These are phyloP conservation scores for Pisolithus sp. DNA, from an alignment of 768 basidiomycete genomes.

Conservation along the genomic window DNA sequence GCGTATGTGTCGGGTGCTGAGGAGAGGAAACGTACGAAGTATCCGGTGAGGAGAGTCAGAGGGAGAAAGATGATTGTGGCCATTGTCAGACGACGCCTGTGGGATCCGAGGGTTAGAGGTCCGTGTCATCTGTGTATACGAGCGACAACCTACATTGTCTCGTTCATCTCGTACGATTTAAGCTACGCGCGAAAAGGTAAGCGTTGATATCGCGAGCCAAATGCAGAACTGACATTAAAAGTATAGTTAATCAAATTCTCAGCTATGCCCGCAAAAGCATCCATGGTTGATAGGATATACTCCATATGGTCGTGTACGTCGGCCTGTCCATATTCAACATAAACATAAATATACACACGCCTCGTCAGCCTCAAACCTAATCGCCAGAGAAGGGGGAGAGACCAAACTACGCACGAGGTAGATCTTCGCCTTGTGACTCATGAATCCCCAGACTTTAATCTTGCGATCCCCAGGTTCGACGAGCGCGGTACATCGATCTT, in stretches of 20 bases:
- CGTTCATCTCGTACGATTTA: slow-evolving; percentile 70
- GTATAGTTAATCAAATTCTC: slow-evolving; percentile 70
- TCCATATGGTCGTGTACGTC: slow-evolving; percentile 77
- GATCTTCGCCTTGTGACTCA: slow-evolving; percentile 64
- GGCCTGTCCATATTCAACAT: slow-evolving; percentile 35
- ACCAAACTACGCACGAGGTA: slow-evolving; percentile 43
- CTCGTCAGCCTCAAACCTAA: too few relatives aligned
- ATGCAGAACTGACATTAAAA: slow-evolving; percentile 49
- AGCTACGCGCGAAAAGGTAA: slow-evolving; percentile 34
- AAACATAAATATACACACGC: neutral
- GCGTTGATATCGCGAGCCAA: neutral
- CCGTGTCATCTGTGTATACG: neutral
- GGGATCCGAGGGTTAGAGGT: neutral
- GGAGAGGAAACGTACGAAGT: slow-evolving; percentile 45
- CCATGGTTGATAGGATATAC: slow-evolving; percentile 59
- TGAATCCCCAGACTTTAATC: slow-evolving; percentile 47
- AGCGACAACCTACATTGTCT: slow-evolving; percentile 48
- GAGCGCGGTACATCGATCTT: slow-evolving; percentile 58
- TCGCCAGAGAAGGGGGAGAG: neutral
- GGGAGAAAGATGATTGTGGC: slow-evolving; percentile 69
- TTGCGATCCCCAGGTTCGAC: slow-evolving; percentile 28
- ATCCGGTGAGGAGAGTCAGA: slow-evolving; percentile 63
- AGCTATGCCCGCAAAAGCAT: slow-evolving; percentile 66
- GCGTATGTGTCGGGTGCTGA: neutral
- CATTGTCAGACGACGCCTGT: slow-evolving; percentile 57